Evolutionary conservation across 192 early-diverging fungal genomes (phyloP).

Genomic region (Backusella tuberculispora): DNA sequence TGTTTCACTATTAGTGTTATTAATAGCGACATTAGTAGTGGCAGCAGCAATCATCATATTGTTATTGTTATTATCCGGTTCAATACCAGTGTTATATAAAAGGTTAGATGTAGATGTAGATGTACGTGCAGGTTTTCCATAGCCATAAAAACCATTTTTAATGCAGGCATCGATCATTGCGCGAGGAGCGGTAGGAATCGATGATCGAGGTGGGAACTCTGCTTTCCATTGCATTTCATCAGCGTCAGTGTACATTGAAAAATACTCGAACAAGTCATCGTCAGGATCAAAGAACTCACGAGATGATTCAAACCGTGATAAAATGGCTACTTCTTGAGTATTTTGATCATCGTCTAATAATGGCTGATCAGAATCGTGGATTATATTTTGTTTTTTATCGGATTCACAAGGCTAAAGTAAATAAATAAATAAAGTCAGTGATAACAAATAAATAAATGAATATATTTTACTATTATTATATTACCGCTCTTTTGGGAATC

Average conservation of each 20-base stretch:
- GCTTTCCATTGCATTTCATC: slow-evolving; percentile 30
- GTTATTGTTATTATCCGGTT: not conserved
- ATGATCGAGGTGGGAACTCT: slow-evolving; percentile 23
- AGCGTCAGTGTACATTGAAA: slow-evolving; percentile 19
- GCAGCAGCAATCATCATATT: no score
- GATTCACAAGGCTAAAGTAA: slow-evolving; percentile 1
- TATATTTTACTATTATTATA: not conserved
- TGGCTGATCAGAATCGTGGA: not conserved
- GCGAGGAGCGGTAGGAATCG: slow-evolving; percentile 40
- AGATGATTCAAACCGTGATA: slow-evolving; percentile 27
- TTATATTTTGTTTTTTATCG: not conserved
- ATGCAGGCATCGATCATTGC: slow-evolving; percentile 34
- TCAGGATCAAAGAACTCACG: slow-evolving; percentile 42
- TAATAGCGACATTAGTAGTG: no score
- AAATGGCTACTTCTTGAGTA: not conserved
- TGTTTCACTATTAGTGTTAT: no score
- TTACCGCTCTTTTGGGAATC: slow-evolving; percentile 61
- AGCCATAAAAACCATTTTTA: slow-evolving; percentile 16
- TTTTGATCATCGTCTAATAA: slow-evolving; percentile 6
- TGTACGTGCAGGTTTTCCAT: slow-evolving; percentile 5
- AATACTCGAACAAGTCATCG: slow-evolving; percentile 41
- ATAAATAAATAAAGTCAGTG: not conserved
- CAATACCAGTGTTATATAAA: not conserved
- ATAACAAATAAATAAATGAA: not conserved
- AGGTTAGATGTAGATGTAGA: not conserved